Percentiles rank a stretch among this genome's conserved stretches.
Evolutionary conservation across 2,329 filamentous ascomycete species (phyloP).

Genomic region (Neurospora sp.): DNA sequence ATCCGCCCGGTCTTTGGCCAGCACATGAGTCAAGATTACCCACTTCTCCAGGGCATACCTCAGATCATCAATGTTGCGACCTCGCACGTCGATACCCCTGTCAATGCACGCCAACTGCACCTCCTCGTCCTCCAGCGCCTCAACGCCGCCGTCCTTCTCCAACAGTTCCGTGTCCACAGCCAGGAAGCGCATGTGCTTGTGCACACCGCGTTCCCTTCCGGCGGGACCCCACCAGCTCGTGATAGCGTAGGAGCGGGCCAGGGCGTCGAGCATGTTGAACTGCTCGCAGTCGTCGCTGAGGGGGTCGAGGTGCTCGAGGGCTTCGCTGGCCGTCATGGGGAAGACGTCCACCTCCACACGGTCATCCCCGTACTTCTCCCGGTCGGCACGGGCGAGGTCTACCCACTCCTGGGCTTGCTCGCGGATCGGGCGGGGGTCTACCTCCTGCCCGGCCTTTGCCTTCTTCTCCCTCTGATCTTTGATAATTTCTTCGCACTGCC

Average conservation of each 20-base stretch:
- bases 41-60: conserved; percentile 34
- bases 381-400: background rate
- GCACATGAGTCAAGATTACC: conserved; percentile 31
- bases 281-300: background rate
- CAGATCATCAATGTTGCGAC: conserved; percentile 47
- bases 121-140: conserved; percentile 51
- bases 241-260: conserved; percentile 34
- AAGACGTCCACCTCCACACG: background rate
- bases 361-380: background rate
- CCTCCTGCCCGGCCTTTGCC: background rate
- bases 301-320: background rate
- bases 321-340: background rate
- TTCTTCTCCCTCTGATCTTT: background rate
- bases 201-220: conserved; percentile 40
- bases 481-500: background rate
- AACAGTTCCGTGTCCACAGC: conserved; percentile 63
- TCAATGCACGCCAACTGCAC: conserved; percentile 61
- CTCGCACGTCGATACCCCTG: conserved; percentile 50
- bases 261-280: conserved; percentile 21
- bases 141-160: conserved; percentile 48
- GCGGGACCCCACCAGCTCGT: conserved; percentile 31
- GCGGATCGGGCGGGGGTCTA: background rate
- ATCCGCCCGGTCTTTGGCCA: background rate
- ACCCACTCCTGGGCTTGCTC: background rate
- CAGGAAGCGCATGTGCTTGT: conserved; percentile 50